These are phyloP conservation scores for Talaromyces thailandensis DNA, from an alignment of 495 filamentous ascomycete species.

Conservation along the genomic window DNA sequence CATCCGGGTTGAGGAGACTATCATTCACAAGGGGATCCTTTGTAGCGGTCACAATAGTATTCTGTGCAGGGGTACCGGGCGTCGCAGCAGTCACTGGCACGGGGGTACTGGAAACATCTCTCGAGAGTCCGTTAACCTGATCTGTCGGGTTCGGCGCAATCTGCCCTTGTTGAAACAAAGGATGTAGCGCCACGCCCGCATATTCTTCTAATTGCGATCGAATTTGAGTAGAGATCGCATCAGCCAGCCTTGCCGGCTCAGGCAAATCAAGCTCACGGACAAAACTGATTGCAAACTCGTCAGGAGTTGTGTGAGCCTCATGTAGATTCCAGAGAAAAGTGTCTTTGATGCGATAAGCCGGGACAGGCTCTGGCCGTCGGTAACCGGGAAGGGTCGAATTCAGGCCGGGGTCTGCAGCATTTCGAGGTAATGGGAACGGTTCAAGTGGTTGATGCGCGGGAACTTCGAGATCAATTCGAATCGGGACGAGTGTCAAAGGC, in stretches of 20 bases:
- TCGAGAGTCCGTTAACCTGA: conserved; percentile 24
- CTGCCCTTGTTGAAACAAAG: conserved; percentile 63
- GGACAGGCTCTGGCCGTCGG: conserved; percentile 62
- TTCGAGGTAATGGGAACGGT: conserved; percentile 58
- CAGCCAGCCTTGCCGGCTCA: conserved; percentile 51
- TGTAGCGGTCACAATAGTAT: conserved; percentile 28
- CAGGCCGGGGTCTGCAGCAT: conserved; percentile 50
- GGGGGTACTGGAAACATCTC: conserved; percentile 46
- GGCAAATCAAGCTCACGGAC: conserved; percentile 94
- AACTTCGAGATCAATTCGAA: conserved; percentile 92
- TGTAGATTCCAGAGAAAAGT: conserved; percentile 97
- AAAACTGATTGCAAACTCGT: conserved; percentile 84
- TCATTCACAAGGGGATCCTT: conserved; percentile 36
- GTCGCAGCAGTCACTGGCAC: conserved; percentile 37
- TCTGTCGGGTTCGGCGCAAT: conserved; percentile 24
- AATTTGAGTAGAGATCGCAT: conserved; percentile 86
- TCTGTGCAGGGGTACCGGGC: conserved; percentile 26
- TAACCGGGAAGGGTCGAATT: conserved; percentile 65
- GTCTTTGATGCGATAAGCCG: conserved; percentile 81
- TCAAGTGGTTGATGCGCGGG: conserved; percentile 66
- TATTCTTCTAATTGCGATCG: conserved; percentile 94
- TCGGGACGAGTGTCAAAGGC: conserved; percentile 85
- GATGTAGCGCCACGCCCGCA: conserved; percentile 86
- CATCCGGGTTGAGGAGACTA: conserved; percentile 70
- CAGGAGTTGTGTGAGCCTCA: conserved; percentile 86